These are phyloP conservation scores for Penicillium soppii DNA, from an alignment of 495 filamentous ascomycete genomes.

Conservation along the genomic window DNA sequence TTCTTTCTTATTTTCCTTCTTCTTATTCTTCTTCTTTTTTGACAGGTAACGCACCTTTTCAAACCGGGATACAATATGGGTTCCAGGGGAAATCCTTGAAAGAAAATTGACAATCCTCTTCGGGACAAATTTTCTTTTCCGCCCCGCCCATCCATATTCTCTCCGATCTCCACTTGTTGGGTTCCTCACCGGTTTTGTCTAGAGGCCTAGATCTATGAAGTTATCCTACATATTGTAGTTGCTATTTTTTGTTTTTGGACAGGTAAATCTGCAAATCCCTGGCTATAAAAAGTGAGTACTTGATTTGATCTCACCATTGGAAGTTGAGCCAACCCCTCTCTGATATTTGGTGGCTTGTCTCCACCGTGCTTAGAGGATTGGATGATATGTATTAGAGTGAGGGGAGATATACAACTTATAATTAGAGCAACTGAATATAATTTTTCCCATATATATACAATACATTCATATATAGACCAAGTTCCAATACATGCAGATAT, in stretches of 20 bases:
- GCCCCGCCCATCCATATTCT: conserved; percentile 25
- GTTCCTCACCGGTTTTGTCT: conserved; percentile 22
- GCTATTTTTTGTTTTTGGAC: no score
- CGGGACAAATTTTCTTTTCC: conserved; percentile 33
- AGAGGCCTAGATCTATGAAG: conserved; percentile 5
- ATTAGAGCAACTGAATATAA: no score
- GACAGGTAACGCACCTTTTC: not conserved
- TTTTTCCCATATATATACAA: no score
- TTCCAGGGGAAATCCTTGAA: not conserved
- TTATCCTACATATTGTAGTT: not conserved
- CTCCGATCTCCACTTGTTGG: conserved; percentile 22
- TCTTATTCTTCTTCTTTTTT: not conserved
- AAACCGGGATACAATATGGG: not conserved
- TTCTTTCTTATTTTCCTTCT: not conserved
- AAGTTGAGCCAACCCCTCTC: conserved; percentile 21
- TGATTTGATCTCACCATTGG: no score
- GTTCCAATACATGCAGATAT: no score
- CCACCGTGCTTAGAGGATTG: conserved; percentile 10
- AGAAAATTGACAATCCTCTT: conserved; percentile 17
- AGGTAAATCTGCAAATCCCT: no score
- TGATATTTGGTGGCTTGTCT: conserved; percentile 18
- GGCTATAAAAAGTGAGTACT: no score
- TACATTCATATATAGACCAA: no score
- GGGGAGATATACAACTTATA: conserved; percentile 6
- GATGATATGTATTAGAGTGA: not conserved